phyloP scores from a whole-genome alignment of 2,329 filamentous ascomycete species.

The Fusarium proliferatum region DNA sequence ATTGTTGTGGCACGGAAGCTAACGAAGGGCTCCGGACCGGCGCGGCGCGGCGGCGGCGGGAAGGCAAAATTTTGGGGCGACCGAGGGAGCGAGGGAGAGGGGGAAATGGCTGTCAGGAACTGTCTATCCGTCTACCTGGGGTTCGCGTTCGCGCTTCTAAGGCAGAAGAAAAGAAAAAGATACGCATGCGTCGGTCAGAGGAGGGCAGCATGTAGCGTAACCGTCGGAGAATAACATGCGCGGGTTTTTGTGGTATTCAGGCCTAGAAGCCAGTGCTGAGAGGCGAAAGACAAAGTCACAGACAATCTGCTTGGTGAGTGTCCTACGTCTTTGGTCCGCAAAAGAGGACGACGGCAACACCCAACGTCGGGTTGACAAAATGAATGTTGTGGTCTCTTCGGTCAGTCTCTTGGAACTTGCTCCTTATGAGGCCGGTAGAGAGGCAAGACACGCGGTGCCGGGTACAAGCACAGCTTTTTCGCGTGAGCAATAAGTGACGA shows the following conservation, averaged over 20 bases:
- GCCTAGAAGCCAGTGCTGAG: slow-evolving; percentile 28
- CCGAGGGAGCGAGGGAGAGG: slow-evolving; percentile 17
- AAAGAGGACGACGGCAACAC: slow-evolving; percentile 27
- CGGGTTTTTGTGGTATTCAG: slow-evolving; percentile 30
- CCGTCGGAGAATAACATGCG: slow-evolving; percentile 33
- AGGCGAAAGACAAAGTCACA: slow-evolving; percentile 20
- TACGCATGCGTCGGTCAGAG: slow-evolving; percentile 32
- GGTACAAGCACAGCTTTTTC: slow-evolving; percentile 42
- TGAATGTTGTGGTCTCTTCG: slow-evolving; percentile 31
- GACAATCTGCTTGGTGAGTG: slow-evolving; percentile 28
- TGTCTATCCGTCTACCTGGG: slow-evolving; percentile 20
- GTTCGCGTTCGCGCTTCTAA: slow-evolving; percentile 35
- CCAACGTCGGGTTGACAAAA: slow-evolving; percentile 31
- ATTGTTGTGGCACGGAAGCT: slow-evolving; percentile 43
- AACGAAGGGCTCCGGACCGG: slow-evolving; percentile 39
- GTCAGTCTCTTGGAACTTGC: slow-evolving; percentile 40
- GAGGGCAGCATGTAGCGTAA: slow-evolving; percentile 37
- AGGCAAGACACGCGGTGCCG: slow-evolving; percentile 44
- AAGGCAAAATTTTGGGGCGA: slow-evolving; percentile 37
- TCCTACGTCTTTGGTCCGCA: slow-evolving; percentile 30
- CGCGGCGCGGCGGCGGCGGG: slow-evolving; percentile 41
- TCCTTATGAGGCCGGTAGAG: slow-evolving; percentile 47
- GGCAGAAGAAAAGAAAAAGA: slow-evolving; percentile 43
- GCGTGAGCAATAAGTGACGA: slow-evolving; percentile 33
- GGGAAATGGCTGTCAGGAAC: slow-evolving; percentile 10